phyloP scores from a whole-genome alignment of 2,329 filamentous ascomycete species.

The Mycocentrospora acerina region DNA sequence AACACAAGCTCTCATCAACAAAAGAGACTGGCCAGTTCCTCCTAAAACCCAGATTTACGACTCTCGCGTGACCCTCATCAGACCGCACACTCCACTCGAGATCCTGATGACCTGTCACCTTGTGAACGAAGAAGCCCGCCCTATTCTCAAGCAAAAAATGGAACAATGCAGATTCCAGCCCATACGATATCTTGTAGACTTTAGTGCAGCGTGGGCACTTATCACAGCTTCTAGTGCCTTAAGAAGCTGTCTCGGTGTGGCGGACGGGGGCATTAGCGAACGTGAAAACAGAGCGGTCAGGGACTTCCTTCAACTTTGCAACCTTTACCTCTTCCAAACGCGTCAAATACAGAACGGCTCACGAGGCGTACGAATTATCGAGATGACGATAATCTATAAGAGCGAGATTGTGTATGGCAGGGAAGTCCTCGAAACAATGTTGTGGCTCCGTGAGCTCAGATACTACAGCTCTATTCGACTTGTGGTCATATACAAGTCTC shows the following conservation, averaged over 20 bases:
- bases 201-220: slow-evolving; percentile 11
- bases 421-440: slow-evolving; percentile 1
- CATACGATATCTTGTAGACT: slow-evolving; percentile 14
- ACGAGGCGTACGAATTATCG: slow-evolving; percentile 4
- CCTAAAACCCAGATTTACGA: slow-evolving; percentile 6
- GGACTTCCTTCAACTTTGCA: slow-evolving; percentile 1
- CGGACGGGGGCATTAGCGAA: background rate
- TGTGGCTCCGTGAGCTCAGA: slow-evolving; percentile 1
- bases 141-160: slow-evolving; percentile 9
- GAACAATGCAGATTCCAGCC: slow-evolving; percentile 8
- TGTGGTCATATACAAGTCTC: slow-evolving; percentile 8
- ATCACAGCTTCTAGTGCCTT: slow-evolving; percentile 1
- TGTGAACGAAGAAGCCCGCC: slow-evolving; percentile 9
- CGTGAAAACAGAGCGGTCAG: background rate
- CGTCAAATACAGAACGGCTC: slow-evolving; percentile 2
- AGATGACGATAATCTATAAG: slow-evolving; percentile 9
- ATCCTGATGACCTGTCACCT: slow-evolving; percentile 11
- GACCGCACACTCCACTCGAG: slow-evolving; percentile 1
- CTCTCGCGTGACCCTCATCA: slow-evolving; percentile 8
- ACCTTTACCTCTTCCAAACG: slow-evolving; percentile 2
- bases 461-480: slow-evolving; percentile 2
- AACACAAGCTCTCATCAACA: slow-evolving; percentile 1
- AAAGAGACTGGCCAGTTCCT: slow-evolving; percentile 7
- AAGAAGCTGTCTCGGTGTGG: slow-evolving; percentile 6
- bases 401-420: slow-evolving; percentile 1